A percentile compares a stretch with the other conserved stretches of the same genome.
Conservation (phyloP, 176 grass and related monocot genomes). For the Avena insularis region DNA sequence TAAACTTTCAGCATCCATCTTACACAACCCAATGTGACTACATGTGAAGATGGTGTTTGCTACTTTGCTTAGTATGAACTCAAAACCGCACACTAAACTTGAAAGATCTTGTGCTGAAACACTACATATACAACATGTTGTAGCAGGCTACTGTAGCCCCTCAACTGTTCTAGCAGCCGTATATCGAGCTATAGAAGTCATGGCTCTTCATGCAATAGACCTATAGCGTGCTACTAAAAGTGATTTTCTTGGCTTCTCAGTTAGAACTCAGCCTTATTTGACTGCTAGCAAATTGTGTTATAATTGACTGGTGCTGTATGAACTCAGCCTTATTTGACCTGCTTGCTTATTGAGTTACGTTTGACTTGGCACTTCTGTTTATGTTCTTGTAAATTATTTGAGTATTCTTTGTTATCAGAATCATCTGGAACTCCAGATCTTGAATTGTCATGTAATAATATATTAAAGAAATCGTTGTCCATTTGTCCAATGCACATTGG, state of each 20-base stretch:
- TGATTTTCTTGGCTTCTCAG: background rate
- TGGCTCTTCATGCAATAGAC: background rate
- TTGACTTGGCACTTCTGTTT: background rate
- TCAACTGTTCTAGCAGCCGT: background rate
- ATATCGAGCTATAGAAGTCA: background rate
- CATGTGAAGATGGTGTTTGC: background rate
- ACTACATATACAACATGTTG: background rate
- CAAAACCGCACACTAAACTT: background rate
- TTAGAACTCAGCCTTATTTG: conserved; percentile 9
- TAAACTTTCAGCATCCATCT: background rate
- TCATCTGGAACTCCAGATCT: background rate
- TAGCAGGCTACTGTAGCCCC: background rate
- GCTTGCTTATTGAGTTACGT: background rate
- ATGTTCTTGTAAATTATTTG: background rate
- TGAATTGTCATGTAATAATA: conserved; percentile 21
- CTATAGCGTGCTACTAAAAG: background rate
- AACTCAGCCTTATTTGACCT: background rate
- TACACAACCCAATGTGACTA: conserved; percentile 17
- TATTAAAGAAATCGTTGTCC: background rate
- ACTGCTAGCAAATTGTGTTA: background rate
- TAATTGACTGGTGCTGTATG: conserved; percentile 6
- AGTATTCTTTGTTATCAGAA: background rate
- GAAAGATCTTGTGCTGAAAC: background rate
- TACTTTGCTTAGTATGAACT: conserved; percentile 6
- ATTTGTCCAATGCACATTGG: background rate